Percentiles rank a stretch among this genome's conserved stretches.
Conservation (phyloP, 306 rosid species). For the Dryas alaskensis region DNA sequence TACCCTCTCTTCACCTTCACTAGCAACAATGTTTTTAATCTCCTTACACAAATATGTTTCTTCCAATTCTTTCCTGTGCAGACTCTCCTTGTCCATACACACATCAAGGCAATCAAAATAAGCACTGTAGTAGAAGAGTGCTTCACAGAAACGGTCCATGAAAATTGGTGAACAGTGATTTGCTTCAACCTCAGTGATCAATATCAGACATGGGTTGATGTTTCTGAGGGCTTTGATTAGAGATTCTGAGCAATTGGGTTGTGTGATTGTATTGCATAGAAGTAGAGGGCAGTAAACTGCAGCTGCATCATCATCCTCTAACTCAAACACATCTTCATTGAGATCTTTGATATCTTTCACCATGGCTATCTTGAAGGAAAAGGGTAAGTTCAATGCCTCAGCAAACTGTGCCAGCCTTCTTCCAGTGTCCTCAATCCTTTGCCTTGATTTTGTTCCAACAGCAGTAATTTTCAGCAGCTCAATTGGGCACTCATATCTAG, state of each 20-base stretch:
- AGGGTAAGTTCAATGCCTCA: constrained; percentile 38
- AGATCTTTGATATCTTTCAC: constrained; percentile 41
- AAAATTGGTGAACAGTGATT: constrained; percentile 53
- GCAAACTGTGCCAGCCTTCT: constrained; percentile 38
- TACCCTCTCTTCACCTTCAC: constrained; percentile 52
- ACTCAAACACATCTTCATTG: constrained; percentile 34
- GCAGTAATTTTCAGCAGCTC: constrained; percentile 36
- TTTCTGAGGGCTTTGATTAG: constrained; percentile 42
- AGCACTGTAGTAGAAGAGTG: constrained; percentile 51
- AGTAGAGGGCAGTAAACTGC: constrained; percentile 38
- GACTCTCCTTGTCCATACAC: constrained; percentile 41
- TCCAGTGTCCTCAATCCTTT: constrained; percentile 31
- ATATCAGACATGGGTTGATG: constrained; percentile 42
- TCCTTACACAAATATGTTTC: constrained; percentile 26
- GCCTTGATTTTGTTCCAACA: constrained; percentile 22
- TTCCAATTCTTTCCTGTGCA: constrained; percentile 32
- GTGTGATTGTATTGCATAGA: constrained; percentile 29
- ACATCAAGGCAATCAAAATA: constrained; percentile 48
- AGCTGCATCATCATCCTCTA: constrained; percentile 41
- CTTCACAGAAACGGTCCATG: constrained; percentile 51
- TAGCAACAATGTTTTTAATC: constrained; percentile 45
- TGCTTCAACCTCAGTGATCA: constrained; percentile 50
- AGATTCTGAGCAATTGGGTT: constrained; percentile 36
- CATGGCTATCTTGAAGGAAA: constrained; percentile 39
- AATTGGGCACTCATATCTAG: constrained; percentile 17